Conservation (phyloP, 2,329 filamentous ascomycete genomes). For the Colletotrichum musicola region DNA sequence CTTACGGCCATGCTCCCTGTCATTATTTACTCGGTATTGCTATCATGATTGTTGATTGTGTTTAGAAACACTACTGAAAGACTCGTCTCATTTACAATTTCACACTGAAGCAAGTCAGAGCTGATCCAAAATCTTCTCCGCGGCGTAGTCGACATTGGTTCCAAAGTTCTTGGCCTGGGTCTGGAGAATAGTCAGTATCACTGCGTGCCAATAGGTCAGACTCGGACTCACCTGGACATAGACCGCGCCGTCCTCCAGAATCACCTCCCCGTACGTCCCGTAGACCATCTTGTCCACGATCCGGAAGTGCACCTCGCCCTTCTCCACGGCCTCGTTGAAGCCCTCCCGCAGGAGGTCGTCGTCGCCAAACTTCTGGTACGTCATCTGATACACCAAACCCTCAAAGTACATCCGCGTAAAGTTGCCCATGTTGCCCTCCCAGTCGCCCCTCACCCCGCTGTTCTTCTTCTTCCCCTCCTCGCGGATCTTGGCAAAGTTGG, state of each 20-base stretch:
- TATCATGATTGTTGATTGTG: background rate
- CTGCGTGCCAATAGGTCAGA: background rate
- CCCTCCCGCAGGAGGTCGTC: slow-evolving; percentile 64
- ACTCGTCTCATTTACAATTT: background rate
- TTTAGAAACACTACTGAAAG: too few relatives aligned
- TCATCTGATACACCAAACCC: slow-evolving; percentile 55
- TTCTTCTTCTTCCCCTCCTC: slow-evolving; percentile 47
- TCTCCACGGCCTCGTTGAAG: slow-evolving; percentile 60
- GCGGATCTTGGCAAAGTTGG: slow-evolving; percentile 55
- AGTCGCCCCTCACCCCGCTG: slow-evolving; percentile 53
- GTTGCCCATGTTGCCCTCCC: slow-evolving; percentile 58
- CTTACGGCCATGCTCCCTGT: background rate
- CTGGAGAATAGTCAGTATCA: slow-evolving; percentile 40
- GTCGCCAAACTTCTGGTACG: slow-evolving; percentile 58
- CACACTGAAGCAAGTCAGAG: slow-evolving; percentile 43
- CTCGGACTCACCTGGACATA: slow-evolving; percentile 60
- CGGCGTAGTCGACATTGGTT: slow-evolving; percentile 51
- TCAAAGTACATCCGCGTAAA: slow-evolving; percentile 59
- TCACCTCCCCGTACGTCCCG: slow-evolving; percentile 58
- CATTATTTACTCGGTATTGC: background rate
- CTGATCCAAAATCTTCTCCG: slow-evolving; percentile 51
- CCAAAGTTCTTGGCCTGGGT: slow-evolving; percentile 52
- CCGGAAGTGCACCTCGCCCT: slow-evolving; percentile 57
- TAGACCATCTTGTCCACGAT: slow-evolving; percentile 60
- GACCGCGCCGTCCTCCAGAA: slow-evolving; percentile 62